Evolutionary conservation across 768 basidiomycete species (phyloP).

Genomic region (Agaricus sinodeliciosus): DNA sequence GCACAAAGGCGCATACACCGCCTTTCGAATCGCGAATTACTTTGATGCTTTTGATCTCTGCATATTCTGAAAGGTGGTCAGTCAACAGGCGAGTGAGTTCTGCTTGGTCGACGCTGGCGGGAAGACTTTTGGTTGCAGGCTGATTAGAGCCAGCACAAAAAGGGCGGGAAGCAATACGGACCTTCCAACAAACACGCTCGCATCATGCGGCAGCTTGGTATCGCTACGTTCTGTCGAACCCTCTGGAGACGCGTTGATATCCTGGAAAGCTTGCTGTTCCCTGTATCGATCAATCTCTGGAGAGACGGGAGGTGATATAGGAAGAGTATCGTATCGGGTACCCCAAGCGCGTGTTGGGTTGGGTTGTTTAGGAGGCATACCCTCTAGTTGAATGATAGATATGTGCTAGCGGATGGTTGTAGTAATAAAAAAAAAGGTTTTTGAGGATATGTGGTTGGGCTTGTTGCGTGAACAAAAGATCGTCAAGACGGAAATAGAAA

Average conservation of each 20-base stretch:
- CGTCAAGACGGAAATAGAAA: neutral
- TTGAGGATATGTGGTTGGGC: conserved; percentile 7
- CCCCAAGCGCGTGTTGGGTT: conserved; percentile 53
- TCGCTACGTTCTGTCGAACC: conserved; percentile 25
- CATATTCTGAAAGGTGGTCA: conserved; percentile 60
- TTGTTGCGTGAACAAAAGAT: conserved; percentile 4
- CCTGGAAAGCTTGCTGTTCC: conserved; percentile 12
- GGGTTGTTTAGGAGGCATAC: conserved; percentile 39
- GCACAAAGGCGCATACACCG: conserved; percentile 79
- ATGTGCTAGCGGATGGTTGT: conserved; percentile 13
- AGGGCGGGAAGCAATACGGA: conserved; percentile 20
- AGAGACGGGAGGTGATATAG: conserved; percentile 40
- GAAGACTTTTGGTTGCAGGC: conserved; percentile 41
- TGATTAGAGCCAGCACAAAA: neutral
- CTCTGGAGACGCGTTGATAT: conserved; percentile 13
- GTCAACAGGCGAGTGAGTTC: conserved; percentile 57
- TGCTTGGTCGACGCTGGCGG: conserved; percentile 55
- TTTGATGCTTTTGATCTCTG: conserved; percentile 60
- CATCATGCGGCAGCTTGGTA: conserved; percentile 59
- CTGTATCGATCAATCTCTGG: conserved; percentile 19
- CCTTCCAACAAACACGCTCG: conserved; percentile 85
- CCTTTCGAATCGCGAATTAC: conserved; percentile 73
- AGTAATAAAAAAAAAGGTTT: conserved; percentile 16
- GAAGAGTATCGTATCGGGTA: conserved; percentile 64
- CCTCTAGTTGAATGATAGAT: conserved; percentile 16